These are phyloP conservation scores for Citrus australasica DNA, from an alignment of 345 rosid species.

Conservation along the genomic window DNA sequence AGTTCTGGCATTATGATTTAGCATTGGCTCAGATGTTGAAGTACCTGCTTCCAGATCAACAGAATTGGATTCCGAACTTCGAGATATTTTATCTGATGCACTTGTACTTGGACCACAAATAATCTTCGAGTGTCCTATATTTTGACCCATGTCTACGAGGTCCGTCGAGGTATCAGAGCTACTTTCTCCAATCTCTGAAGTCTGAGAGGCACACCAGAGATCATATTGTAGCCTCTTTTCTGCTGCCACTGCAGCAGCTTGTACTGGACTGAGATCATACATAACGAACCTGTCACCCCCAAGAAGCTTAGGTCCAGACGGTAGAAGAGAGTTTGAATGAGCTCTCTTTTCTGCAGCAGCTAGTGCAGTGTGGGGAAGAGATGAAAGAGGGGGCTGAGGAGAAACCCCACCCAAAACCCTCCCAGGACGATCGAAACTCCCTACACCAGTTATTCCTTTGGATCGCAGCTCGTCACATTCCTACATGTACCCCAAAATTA, in stretches of 20 bases:
- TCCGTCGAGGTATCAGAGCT: slow-evolving; percentile 31
- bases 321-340: slow-evolving; percentile 48
- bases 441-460: slow-evolving; percentile 67
- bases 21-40: slow-evolving; percentile 12
- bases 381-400: slow-evolving; percentile 61
- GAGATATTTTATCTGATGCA: slow-evolving; percentile 15
- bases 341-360: slow-evolving; percentile 79
- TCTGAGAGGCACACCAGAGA: slow-evolving; percentile 79
- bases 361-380: slow-evolving; percentile 54
- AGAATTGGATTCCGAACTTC: slow-evolving; percentile 27
- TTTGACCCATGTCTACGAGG: slow-evolving; percentile 15
- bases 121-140: slow-evolving; percentile 17
- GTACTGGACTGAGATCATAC: slow-evolving; percentile 79
- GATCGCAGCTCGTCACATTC: slow-evolving; percentile 83
- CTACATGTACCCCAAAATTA: slow-evolving; percentile 25
- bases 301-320: slow-evolving; percentile 74
- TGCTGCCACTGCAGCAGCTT: slow-evolving; percentile 97
- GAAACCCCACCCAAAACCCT: slow-evolving; percentile 77
- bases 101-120: slow-evolving; percentile 15
- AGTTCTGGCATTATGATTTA: slow-evolving; percentile 16
- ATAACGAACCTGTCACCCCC: slow-evolving; percentile 80
- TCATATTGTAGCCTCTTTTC: slow-evolving; percentile 89
- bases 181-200: slow-evolving; percentile 45
- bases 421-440: slow-evolving; percentile 82
- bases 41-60: slow-evolving; percentile 33